phyloP scores from a whole-genome alignment of 805 yeast genomes.

The Candida gorgasii region DNA sequence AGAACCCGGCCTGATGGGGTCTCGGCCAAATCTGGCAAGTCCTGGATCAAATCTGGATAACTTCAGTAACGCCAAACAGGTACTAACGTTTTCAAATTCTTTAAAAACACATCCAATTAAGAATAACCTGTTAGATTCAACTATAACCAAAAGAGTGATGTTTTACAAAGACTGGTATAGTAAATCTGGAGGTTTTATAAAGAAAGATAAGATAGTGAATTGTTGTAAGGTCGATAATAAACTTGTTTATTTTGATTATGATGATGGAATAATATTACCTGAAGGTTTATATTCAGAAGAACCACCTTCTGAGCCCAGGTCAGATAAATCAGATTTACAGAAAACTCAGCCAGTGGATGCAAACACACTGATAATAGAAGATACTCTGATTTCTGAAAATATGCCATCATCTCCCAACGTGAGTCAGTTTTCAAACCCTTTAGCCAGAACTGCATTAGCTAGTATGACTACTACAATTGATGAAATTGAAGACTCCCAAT shows the following conservation, averaged over 20 bases:
- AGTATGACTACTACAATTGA: slow-evolving; percentile 2
- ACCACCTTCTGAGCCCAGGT: background rate
- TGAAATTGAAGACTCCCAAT: slow-evolving; percentile 34
- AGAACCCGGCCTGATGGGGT: too few relatives aligned
- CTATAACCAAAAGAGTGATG: slow-evolving; percentile 25
- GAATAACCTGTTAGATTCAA: slow-evolving; percentile 17
- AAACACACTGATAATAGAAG: slow-evolving; percentile 10
- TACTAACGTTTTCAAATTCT: slow-evolving; percentile 10
- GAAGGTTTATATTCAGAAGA: too few relatives aligned
- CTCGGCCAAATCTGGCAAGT: too few relatives aligned
- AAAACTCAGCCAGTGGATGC: slow-evolving; percentile 7
- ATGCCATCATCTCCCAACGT: slow-evolving; percentile 21
- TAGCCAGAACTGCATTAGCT: too few relatives aligned
- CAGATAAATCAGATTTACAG: slow-evolving; percentile 2
- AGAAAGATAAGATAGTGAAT: slow-evolving; percentile 6
- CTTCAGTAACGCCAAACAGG: slow-evolving; percentile 10
- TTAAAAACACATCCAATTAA: background rate
- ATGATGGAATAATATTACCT: background rate
- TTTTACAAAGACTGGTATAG: slow-evolving; percentile 40
- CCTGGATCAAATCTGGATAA: too few relatives aligned
- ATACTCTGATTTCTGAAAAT: too few relatives aligned
- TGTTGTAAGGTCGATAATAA: slow-evolving; percentile 3
- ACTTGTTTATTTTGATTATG: slow-evolving; percentile 4
- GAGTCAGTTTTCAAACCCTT: background rate
- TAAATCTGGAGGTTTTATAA: slow-evolving; percentile 8